These are phyloP conservation scores for Scleroderma bovista DNA, from an alignment of 768 basidiomycete genomes.

Conservation along the genomic window DNA sequence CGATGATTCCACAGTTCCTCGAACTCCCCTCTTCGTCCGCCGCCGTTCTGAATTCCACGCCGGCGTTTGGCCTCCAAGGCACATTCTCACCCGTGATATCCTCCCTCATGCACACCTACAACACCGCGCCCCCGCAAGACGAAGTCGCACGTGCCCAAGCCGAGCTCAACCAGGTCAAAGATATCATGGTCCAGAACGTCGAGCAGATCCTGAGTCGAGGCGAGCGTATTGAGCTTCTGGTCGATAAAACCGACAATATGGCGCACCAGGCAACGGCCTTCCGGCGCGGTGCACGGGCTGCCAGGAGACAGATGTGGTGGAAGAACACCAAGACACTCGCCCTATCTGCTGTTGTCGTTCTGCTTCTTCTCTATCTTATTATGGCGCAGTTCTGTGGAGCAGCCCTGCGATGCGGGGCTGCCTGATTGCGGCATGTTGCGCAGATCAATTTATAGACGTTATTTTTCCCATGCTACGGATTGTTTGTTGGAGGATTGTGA, in stretches of 20 bases:
- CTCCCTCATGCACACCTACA: constrained; percentile 80
- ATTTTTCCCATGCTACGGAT: not conserved
- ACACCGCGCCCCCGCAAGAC: constrained; percentile 82
- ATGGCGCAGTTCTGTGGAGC: constrained; percentile 89
- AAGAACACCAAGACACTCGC: constrained; percentile 66
- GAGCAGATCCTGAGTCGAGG: constrained; percentile 93
- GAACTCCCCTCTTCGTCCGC: constrained; percentile 62
- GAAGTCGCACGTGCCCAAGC: constrained; percentile 86
- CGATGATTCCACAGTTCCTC: constrained; percentile 42
- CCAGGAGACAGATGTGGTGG: constrained; percentile 88
- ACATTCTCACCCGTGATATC: constrained; percentile 66
- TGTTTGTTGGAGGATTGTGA: constrained; percentile 2
- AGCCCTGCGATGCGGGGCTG: constrained; percentile 55
- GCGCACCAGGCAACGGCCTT: constrained; percentile 93
- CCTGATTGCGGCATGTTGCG: not conserved
- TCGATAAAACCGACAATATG: constrained; percentile 97
- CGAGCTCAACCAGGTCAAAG: constrained; percentile 86
- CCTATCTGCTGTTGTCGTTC: constrained; percentile 62
- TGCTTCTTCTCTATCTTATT: constrained; percentile 76
- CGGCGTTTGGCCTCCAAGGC: constrained; percentile 65
- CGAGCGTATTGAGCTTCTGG: constrained; percentile 91
- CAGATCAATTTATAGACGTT: not conserved
- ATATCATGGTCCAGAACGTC: constrained; percentile 98
- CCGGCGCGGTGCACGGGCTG: constrained; percentile 78
- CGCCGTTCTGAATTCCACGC: constrained; percentile 38